phyloP scores from a whole-genome alignment of 2,329 filamentous ascomycete genomes.

The Nothophaeocryptopus gaeumannii region DNA sequence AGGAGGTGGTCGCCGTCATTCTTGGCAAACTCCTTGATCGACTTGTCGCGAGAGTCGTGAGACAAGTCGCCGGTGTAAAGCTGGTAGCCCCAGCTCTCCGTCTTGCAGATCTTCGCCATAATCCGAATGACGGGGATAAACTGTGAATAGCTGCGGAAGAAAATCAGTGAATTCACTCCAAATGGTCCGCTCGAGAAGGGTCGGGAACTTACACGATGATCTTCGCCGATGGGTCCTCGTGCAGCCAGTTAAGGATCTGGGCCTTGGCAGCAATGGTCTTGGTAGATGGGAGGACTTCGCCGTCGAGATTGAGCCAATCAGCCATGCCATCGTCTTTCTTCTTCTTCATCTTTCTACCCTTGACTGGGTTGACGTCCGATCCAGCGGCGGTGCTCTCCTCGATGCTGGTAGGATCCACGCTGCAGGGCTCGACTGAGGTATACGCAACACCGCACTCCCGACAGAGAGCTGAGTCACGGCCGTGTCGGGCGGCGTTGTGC shows the following conservation, averaged over 20 bases:
- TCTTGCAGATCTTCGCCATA: constrained; percentile 48
- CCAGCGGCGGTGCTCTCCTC: neutral
- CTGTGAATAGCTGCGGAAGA: constrained; percentile 53
- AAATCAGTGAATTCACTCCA: neutral
- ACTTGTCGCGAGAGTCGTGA: constrained; percentile 44
- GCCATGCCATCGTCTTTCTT: constrained; percentile 23
- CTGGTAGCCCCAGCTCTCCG: constrained; percentile 50
- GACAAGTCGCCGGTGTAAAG: constrained; percentile 52
- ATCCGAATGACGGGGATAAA: constrained; percentile 55
- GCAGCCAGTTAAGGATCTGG: constrained; percentile 45
- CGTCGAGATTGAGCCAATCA: constrained; percentile 40
- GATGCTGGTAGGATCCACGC: neutral
- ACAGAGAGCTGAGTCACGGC: constrained; percentile 32
- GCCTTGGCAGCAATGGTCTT: constrained; percentile 49
- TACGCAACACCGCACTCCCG: constrained; percentile 36
- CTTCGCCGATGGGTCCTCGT: constrained; percentile 50
- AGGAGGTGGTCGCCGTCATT: constrained; percentile 46
- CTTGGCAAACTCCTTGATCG: constrained; percentile 47
- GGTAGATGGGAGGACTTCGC: constrained; percentile 42
- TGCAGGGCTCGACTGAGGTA: constrained; percentile 6
- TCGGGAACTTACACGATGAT: constrained; percentile 40
- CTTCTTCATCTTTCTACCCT: constrained; percentile 15
- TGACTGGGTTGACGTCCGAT: constrained; percentile 14
- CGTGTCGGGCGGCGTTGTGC: constrained; percentile 29
- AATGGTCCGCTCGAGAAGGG: too few species aligned